Evolutionary conservation across 2,329 filamentous ascomycete genomes (phyloP), one percentile per base, ranked within the genome.

Genomic region (Fusarium coicis): DNA sequence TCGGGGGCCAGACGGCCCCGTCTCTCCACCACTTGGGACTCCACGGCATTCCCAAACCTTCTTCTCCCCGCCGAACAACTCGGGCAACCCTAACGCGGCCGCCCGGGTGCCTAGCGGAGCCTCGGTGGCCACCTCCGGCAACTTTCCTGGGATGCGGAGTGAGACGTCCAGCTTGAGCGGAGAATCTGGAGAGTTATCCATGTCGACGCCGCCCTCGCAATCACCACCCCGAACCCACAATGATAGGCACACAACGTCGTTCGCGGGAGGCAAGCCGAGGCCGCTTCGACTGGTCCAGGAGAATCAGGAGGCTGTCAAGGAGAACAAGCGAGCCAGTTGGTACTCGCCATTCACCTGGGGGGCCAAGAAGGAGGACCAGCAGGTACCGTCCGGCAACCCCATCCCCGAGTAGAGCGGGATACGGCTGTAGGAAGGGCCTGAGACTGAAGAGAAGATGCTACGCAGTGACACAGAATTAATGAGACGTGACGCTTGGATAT

Each of bases 241-340:
- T 67, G 87, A 91, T 77, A 89, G 89, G 80, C 84, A 85, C 66
- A 89, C 87, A 42, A 90, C 87, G 30, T 77, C 76, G 4, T 89
- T 89, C 71, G 83, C 89, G 63, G 89, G 88, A 8, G 90, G 90
- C 49, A 96, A 96, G 82, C 91, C 97, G 66, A 89, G 95, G 40
- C 96, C 96, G 11, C 85, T 99, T 73, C 89, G 96, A 21, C 87
- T 99, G 36, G 95, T 98, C 52, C 93, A 96, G 82, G 94, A 97
- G 83, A 92, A 92, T 74, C 81, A 83, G 28, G 88, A 89, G 56
- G 79, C 79, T 5, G 82, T 85, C 68, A 85, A 86, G 76, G 80
- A 83, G 60, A 88, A 87, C 77, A 92, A 92, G 84, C 84, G 91
- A 53, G 84, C 86, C 26, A 92, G 89, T 80, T 92, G 91, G 91